These are phyloP conservation scores for Lodderomyces margitis DNA, from an alignment of 1,139 yeast species.

Conservation along the genomic window DNA sequence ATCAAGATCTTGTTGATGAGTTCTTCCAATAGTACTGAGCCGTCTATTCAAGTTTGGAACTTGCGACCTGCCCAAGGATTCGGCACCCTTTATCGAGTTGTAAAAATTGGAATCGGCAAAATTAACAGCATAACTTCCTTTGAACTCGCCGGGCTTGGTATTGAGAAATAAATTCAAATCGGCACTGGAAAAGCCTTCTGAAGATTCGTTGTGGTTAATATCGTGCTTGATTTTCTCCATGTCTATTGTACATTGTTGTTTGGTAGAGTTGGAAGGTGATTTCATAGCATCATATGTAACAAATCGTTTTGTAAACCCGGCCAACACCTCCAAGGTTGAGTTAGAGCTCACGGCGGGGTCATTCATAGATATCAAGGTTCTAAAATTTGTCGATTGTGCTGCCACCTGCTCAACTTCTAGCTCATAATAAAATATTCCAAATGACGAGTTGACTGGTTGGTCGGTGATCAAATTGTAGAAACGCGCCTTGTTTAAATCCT, in stretches of 20 bases:
- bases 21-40: slow-evolving; percentile 33
- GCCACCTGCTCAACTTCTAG: slow-evolving; percentile 33
- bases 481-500: slow-evolving; percentile 13
- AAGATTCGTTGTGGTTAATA: slow-evolving; percentile 20
- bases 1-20: slow-evolving; percentile 27
- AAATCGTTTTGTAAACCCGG: slow-evolving; percentile 36
- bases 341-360: slow-evolving; percentile 37
- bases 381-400: slow-evolving; percentile 29
- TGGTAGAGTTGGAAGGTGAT: slow-evolving; percentile 9
- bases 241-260: slow-evolving; percentile 20
- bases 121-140: slow-evolving; percentile 44
- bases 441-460: slow-evolving; percentile 29
- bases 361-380: slow-evolving; percentile 33
- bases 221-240: slow-evolving; percentile 31
- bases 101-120: slow-evolving; percentile 43
- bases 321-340: slow-evolving; percentile 31
- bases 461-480: slow-evolving; percentile 35
- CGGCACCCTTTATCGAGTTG: slow-evolving; percentile 36
- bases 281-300: slow-evolving; percentile 21
- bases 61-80: slow-evolving; percentile 30
- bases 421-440: slow-evolving; percentile 40
- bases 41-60: slow-evolving; percentile 40
- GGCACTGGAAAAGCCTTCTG: slow-evolving; percentile 14
- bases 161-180: slow-evolving; percentile 24
- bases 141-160: slow-evolving; percentile 37